A percentile compares a stretch with the other conserved stretches of the same genome.
phyloP scores from a whole-genome alignment of 805 yeast genomes.

The Pichia paraexigua region DNA sequence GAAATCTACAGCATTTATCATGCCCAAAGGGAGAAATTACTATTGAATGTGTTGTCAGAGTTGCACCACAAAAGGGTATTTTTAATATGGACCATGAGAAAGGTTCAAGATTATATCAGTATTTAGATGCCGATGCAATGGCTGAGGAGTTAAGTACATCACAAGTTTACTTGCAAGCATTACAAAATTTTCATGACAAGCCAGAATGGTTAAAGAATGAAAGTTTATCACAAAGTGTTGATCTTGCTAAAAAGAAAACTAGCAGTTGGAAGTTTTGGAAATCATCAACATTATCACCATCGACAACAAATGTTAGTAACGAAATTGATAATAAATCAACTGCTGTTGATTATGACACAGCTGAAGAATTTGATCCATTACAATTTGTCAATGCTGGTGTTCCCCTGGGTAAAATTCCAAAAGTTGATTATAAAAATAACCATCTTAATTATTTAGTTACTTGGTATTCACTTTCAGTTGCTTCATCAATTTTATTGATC shows the following conservation, averaged over 20 bases:
- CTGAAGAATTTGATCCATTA: constrained; percentile 39
- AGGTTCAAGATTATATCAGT: constrained; percentile 63
- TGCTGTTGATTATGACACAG: constrained; percentile 16
- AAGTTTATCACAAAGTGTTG: constrained; percentile 1
- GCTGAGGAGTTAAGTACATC: constrained; percentile 55
- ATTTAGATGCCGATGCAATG: constrained; percentile 79
- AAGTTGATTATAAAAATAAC: constrained; percentile 74
- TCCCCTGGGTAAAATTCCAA: constrained; percentile 81
- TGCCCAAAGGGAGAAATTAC: constrained; percentile 67
- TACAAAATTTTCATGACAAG: constrained; percentile 59
- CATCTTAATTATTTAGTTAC: constrained; percentile 89
- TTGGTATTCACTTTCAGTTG: constrained; percentile 83
- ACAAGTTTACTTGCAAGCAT: constrained; percentile 70
- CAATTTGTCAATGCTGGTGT: constrained; percentile 77
- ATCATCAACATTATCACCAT: not conserved
- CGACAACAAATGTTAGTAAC: not conserved
- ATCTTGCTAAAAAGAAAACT: constrained; percentile 2
- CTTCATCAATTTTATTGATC: constrained; percentile 60
- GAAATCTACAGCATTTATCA: constrained; percentile 57
- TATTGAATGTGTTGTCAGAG: constrained; percentile 66
- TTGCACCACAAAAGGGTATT: constrained; percentile 53
- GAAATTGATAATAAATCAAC: not conserved
- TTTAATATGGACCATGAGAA: constrained; percentile 63
- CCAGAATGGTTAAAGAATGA: constrained; percentile 34
- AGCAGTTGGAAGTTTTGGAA: constrained; percentile 12